Base-by-base conservation (phyloP, 257 asterid genomes). In the Scutellaria barbata region DNA sequence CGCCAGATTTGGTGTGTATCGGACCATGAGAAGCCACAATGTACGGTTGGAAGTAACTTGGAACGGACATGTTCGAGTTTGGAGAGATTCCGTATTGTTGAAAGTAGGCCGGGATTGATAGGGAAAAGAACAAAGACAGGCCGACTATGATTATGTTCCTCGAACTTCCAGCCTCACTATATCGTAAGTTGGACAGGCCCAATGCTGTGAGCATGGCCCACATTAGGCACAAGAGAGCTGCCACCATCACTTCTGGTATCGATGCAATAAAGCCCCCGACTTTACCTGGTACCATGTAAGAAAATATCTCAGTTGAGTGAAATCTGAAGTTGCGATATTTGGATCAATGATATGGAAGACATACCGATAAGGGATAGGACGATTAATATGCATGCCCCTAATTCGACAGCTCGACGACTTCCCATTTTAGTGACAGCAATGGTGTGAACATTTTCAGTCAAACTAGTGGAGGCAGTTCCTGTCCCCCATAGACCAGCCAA, bases 371-470 rank as follows among this genome's bases (percentile, higher is more conserved):
- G 89, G 30, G 99, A 95, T 48, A 95, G 86, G 71, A 77, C 76
- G 53, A 95, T 87, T 81, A 95, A 74, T 71, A 87, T 72, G 66
- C 87, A 79, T 16, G 96, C 98, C 57, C 99, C 99, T 82, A 92
- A 74, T 75, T 88, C 92, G 20, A 95, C 88, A 30, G 95, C 98
- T 84, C 89, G 79, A 8, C 99, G 98, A 74, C 99, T 95, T 71
- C 99, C 99, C 97, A 95, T 85, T 86, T 95, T 95, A 12, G 98
- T 95, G n/a, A 95, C 98, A 42, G 97, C 99, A 74, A 95, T 88
- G 50, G 99, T 92, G 83, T 95, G 98, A 68, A 95, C 97, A 72
- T 95, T 95, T 82, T 95, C 99, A 25, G 99, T 95, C 83, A 95
- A 83, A 77, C 97, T 92, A 42, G 98, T 76, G 40, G 97, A 89